Base-by-base conservation (phyloP, 768 basidiomycete genomes). In the Russula earlei region DNA sequence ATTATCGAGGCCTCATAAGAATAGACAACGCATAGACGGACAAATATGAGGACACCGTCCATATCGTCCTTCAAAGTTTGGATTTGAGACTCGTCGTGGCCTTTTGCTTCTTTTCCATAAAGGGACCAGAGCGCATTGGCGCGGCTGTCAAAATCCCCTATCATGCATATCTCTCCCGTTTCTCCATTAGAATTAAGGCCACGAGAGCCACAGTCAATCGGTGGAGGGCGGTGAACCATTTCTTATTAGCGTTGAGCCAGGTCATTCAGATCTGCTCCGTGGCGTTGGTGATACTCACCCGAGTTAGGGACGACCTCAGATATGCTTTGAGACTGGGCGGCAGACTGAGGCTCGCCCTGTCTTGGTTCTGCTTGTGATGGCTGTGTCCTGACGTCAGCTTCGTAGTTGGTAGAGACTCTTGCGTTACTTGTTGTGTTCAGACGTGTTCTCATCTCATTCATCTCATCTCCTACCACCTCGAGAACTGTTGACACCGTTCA, bases 11-110 rank as follows among this genome's bases (percentile, higher is more conserved):
- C 19, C 20, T 12, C 12, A 42, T 44, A n/a, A 1, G 20, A 12
- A 20, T 19, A 38, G 7, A 40, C 10, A 51, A 48, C n/a, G n/a
- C n/a, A 25, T 22, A 9, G 20, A 52, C 70, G 44, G 61, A 73
- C 72, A 50, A 74, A 74, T 44, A 74, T 72, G 3, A 73, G 65
- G 44, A 72, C 69, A 22, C 67, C 66, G 54, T 75, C 72, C 73
- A 74, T 72, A 33, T 71, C 70, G 4, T 66, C 67, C 56, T 72
- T 73, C 72, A 71, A 73, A 44, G 69, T 66, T 56, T 69, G 63
- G 2, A 67, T 69, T 69, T 61, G 29, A 60, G 68, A 52, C 65
- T 11, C 4, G 34, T 36, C 34, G 3, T 36, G 34, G 7, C 34
- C 12, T 12, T 36, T 36, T 0, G 34, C 34, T 10, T 36, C 34